Base-by-base conservation (phyloP, 495 filamentous ascomycete species). In the Hyphodiscus hymeniophilus region DNA sequence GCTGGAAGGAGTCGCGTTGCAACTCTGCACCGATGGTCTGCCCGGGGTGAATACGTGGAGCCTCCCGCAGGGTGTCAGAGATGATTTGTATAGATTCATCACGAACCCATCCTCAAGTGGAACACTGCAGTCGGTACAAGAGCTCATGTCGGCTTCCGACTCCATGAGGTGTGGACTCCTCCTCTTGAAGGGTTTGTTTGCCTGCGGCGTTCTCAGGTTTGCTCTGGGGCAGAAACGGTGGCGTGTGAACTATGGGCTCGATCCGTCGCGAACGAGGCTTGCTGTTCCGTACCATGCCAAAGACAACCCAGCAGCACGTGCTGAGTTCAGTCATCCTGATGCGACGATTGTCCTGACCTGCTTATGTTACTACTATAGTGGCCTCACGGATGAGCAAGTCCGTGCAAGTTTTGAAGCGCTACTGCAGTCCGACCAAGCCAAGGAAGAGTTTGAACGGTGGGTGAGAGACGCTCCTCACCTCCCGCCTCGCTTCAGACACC, bases 271-370 rank as follows among this genome's bases (percentile, higher is more conserved):
- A 13, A 76, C 74, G 0, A 65, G 66, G 46, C 68, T 86, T 1
- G 84, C 84, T 3, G 82, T 89, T 0, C 85, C 86, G 0, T 91
- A 75, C 47, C 67, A 76, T n/a, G 77, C 79, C 1, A 91, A 89
- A 51, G 84, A 82, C 41, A 73, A 55, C 17, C 84, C 82, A 1
- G 66, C 81, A 0, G 63, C 69, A 0, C 68, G 76, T 3, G 76
- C 85, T 0, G 85, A 89, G 52, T 89, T 84, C 60, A 80, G 82
- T 30, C 83, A 90, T 51, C 84, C 84, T 0, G 84, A 90, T 57
- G 76, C 81, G 0, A 68, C 73, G 26, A 81, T 89, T 17, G 47
- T 79, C 5, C 56, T 90, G n/a, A 87, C 85, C 0, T 82, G 67
- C 20, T 60, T 88, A 2, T 74, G 68, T 28, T 88, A 85, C 57